Percentiles rank a stretch among this genome's conserved stretches.
Evolutionary conservation across 805 yeast genomes (phyloP).

Genomic region (Zygoascus bituminiphila): DNA sequence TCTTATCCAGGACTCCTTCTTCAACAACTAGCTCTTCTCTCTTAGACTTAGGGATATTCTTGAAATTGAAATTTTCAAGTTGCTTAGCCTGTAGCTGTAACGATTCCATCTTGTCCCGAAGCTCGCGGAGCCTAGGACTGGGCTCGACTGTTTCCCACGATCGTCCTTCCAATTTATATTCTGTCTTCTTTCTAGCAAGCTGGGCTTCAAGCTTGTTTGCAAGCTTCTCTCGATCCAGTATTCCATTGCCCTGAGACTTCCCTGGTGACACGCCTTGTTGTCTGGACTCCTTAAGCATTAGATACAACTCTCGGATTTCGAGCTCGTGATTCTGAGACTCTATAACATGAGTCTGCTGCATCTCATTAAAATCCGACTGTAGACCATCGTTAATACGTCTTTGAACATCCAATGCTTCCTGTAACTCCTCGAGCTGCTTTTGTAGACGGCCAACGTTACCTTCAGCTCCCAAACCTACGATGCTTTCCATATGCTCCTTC

Average conservation of each 20-base stretch:
- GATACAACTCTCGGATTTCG: conserved; percentile 50
- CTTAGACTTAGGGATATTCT: conserved; percentile 31
- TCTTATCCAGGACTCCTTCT: conserved; percentile 21
- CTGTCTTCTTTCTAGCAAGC: conserved; percentile 30
- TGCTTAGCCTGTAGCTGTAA: conserved; percentile 78
- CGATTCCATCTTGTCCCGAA: conserved; percentile 78
- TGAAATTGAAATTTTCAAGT: conserved; percentile 78
- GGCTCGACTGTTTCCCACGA: conserved; percentile 42
- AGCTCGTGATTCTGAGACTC: conserved; percentile 40
- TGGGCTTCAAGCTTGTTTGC: conserved; percentile 26
- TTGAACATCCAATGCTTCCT: conserved; percentile 47
- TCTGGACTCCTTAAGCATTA: conserved; percentile 41
- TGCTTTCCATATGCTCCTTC: conserved; percentile 53
- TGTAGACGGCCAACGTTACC: conserved; percentile 56
- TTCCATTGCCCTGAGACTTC: conserved; percentile 16
- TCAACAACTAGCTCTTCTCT: conserved; percentile 50
- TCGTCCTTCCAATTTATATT: conserved; percentile 34
- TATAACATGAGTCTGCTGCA: conserved; percentile 35
- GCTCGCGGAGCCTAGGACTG: conserved; percentile 66
- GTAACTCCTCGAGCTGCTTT: conserved; percentile 56
- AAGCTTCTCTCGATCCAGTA: conserved; percentile 27
- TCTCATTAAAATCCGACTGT: conserved; percentile 52
- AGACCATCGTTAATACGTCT: conserved; percentile 56
- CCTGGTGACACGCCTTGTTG: conserved; percentile 7
- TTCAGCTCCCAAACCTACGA: conserved; percentile 67